Base-by-base conservation (phyloP, 768 basidiomycete species). In the Phanerochaete sordida region DNA sequence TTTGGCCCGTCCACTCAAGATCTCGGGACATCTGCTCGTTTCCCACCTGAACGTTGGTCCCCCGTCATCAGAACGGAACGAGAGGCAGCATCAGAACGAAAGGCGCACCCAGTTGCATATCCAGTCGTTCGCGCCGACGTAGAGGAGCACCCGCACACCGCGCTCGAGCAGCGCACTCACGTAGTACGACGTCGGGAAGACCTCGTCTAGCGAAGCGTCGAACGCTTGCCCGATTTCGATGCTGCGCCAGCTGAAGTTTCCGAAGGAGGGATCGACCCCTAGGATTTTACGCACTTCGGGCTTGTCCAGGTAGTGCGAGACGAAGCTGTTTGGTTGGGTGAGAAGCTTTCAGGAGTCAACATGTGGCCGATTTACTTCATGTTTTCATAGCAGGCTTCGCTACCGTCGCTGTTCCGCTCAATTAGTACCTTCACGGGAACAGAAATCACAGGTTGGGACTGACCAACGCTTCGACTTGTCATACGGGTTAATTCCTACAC, bases 11-110 rank as follows among this genome's bases (percentile, higher is more conserved):
- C 88, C 88, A 90, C 30, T 86, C 79, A 45, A 90, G 68, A 4
- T 69, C 75, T 30, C 81, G 73, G 16, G 83, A 80, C 86, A 85
- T 88, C 27, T 74, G 72, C 69, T 85, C 82, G 66, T 88, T 88
- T 0, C 84, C 86, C 28, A 87, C 74, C 70, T 71, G 35, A n/a
- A n/a, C 24, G 39, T 27, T 31, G n/a, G n/a, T n/a, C n/a, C n/a
- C n/a, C 24, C 15, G 28, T 57, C 56, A 47, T 11, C 11, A 39
- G 7, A 16, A 49, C 28, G 6, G 31, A 16, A n/a, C n/a, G n/a
- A n/a, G n/a, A n/a, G n/a, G n/a, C n/a, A n/a, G n/a, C n/a, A n/a
- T n/a, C n/a, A n/a, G n/a, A n/a, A n/a, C 5, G n/a, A 1, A 31
- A 19, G 8, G 33, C 66, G 45, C 54, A 71, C 70, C 80, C 81